These are phyloP conservation scores for Emiliania huxleyi DNA, from an alignment of 78 protist genomes.

Conservation along the genomic window DNA sequence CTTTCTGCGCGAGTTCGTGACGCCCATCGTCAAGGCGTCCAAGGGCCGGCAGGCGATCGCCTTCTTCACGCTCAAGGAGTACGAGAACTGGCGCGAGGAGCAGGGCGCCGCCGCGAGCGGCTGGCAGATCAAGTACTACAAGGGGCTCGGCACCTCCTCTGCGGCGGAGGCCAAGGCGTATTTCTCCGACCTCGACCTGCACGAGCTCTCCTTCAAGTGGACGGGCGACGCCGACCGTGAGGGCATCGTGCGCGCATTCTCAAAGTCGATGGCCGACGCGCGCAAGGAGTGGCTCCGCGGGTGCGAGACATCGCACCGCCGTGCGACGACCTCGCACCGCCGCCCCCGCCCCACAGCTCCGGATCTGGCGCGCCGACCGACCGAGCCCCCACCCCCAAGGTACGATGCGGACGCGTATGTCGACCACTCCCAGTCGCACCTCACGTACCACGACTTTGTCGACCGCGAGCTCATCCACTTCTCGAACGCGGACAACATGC, in stretches of 20 bases:
- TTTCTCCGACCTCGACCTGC: conserved; percentile 78
- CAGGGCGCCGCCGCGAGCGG: conserved; percentile 10
- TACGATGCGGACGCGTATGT: conserved; percentile 58
- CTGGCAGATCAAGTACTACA: conserved; percentile 94
- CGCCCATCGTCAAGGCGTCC: conserved; percentile 96
- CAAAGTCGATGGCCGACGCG: conserved; percentile 79
- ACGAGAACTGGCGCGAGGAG: conserved; percentile 68
- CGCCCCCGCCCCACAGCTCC: too few relatives aligned
- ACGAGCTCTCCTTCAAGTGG: conserved; percentile 69
- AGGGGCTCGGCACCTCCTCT: conserved; percentile 96
- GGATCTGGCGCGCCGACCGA: too few relatives aligned
- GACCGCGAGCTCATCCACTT: conserved; percentile 90
- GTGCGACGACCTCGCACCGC: too few relatives aligned
- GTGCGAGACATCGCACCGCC: too few relatives aligned
- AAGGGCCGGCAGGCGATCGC: conserved; percentile 47
- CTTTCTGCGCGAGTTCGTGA: conserved; percentile 94
- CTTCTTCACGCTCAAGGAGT: conserved; percentile 96
- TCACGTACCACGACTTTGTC: conserved; percentile 50
- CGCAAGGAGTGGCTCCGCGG: conserved; percentile 94
- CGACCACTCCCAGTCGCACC: background rate
- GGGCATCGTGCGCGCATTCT: conserved; percentile 40
- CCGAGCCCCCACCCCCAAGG: too few relatives aligned
- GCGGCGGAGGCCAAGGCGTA: conserved; percentile 91
- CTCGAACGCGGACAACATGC: conserved; percentile 83
- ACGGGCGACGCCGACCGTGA: conserved; percentile 64